phyloP scores from a whole-genome alignment of 2,329 filamentous ascomycete species.

The Colletotrichum melonis region DNA sequence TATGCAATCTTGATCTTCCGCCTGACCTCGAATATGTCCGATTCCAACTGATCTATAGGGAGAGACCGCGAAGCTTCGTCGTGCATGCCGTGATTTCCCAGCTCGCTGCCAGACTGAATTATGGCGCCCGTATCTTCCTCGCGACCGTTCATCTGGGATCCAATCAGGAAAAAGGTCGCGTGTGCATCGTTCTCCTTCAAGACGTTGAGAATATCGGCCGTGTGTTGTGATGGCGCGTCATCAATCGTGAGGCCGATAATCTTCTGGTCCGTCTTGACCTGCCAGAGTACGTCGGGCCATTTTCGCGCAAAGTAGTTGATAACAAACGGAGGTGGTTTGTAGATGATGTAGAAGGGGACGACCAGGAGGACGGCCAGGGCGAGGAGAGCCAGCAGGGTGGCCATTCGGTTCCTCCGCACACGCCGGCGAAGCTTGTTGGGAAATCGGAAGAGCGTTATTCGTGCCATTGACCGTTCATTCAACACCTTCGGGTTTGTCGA shows the following conservation, averaged over 20 bases:
- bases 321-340: conserved; percentile 80
- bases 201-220: conserved; percentile 74
- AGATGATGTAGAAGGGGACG: conserved; percentile 61
- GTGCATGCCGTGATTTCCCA: conserved; percentile 90
- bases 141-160: conserved; percentile 73
- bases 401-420: conserved; percentile 69
- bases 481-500: conserved; percentile 21
- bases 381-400: conserved; percentile 59
- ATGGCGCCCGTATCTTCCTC: conserved; percentile 67
- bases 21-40: conserved; percentile 75
- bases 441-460: conserved; percentile 62
- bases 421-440: conserved; percentile 68
- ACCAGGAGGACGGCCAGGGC: conserved; percentile 49
- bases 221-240: conserved; percentile 82
- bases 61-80: conserved; percentile 81
- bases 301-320: conserved; percentile 76
- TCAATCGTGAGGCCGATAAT: conserved; percentile 88
- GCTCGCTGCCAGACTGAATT: conserved; percentile 73
- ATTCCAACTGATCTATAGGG: conserved; percentile 65
- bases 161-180: conserved; percentile 92
- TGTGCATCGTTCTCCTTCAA: conserved; percentile 74
- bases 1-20: conserved; percentile 69
- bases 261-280: conserved; percentile 68
- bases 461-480: conserved; percentile 37
- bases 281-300: conserved; percentile 85